Base-by-base conservation (phyloP, 768 basidiomycete genomes). In the Pulveroboletus sp. region DNA sequence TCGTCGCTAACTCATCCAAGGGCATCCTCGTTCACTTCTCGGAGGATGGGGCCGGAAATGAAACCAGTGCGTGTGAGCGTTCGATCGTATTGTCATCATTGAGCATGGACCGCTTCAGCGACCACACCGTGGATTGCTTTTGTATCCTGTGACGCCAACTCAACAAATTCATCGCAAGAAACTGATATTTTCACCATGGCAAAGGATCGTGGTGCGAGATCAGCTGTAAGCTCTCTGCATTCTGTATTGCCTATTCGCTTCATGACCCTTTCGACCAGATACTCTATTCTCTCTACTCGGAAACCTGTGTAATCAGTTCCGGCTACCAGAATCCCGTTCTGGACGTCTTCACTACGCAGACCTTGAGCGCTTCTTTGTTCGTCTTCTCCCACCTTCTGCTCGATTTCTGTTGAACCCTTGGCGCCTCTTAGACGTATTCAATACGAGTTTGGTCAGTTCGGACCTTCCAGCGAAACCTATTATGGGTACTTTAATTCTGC, bases 101-200 rank as follows among this genome's bases (percentile, higher is more conserved):
- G 31, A 58, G 34, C 36, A 44, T 57, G 22, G 43, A 45, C 46
- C 61, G 58, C 50, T 23, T 56, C 63, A 79, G 86, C 88, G 3
- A 74, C 71, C 6, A 89, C 92, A 0, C 91, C 93, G 4, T 96
- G 93, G 92, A 87, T 96, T 58, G 93, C 93, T 12, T 76, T 93
- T 55, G 79, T 96, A 42, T 78, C 82, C 4, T 95, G 93, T 66
- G 92, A 94, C 61, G 61, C 63, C 48, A 93, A 93, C 64, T 76
- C 83, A 16, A 89, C 89, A 14, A 70, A 78, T 51, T 72, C 79
- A 4, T 81, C 82, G 2, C 63, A 72, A 44, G 73, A 78, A 3
- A 65, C 73, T 41, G 93, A 96, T 63, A 78, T 94, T 45, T 92
- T 96, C 67, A 90, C 89, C 0, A 74, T 90, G 35, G 91, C 89